Evolutionary conservation across 2,329 filamentous ascomycete species (phyloP).

Genomic region (Neoarthrinium moseri): DNA sequence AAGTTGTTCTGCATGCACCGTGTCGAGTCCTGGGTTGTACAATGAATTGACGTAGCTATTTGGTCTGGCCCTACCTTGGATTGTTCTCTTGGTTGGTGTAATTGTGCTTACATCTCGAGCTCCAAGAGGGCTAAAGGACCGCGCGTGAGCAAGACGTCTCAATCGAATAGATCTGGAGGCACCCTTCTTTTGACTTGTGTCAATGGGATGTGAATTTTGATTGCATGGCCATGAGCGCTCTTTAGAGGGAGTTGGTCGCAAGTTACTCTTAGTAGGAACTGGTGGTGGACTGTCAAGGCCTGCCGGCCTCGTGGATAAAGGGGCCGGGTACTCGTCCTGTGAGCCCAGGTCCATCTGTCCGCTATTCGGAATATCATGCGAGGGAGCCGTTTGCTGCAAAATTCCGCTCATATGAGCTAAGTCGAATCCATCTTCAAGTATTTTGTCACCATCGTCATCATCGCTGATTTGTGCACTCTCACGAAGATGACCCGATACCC

Average conservation of each 20-base stretch:
- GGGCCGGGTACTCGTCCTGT: too few species aligned
- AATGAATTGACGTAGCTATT: constrained; percentile 10
- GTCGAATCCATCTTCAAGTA: constrained; percentile 4
- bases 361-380: not conserved
- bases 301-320: constrained; percentile 14
- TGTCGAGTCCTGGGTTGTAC: constrained; percentile 14
- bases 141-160: constrained; percentile 15
- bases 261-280: constrained; percentile 6
- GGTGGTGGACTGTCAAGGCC: constrained; percentile 10
- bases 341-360: not conserved
- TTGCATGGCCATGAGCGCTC: constrained; percentile 9
- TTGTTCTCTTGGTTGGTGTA: constrained; percentile 14
- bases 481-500: constrained; percentile 39
- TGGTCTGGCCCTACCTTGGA: constrained; percentile 12
- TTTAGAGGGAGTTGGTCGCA: constrained; percentile 15
- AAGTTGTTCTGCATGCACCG: constrained; percentile 15
- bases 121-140: constrained; percentile 16
- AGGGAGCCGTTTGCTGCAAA: constrained; percentile 5
- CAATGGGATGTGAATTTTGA: constrained; percentile 1
- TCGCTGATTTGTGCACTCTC: constrained; percentile 49
- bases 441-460: constrained; percentile 26
- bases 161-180: constrained; percentile 6
- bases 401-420: not conserved
- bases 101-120: constrained; percentile 10
- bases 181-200: constrained; percentile 8